A percentile compares a stretch with the other conserved stretches of the same genome.
Conservation (phyloP, 1,284 basidiomycete species). For the Ustilago trichophora region DNA sequence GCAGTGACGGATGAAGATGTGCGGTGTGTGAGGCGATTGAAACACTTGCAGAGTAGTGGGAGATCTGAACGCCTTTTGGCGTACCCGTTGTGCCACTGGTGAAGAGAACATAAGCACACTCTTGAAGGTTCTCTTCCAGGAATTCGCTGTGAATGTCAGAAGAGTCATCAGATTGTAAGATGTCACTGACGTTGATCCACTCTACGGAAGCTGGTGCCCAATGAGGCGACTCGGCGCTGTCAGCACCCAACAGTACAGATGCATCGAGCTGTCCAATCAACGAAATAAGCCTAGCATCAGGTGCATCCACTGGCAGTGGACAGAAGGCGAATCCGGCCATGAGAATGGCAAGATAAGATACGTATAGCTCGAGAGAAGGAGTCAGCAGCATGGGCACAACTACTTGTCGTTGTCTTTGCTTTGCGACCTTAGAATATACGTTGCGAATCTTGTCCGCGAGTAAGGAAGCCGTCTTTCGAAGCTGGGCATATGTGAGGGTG, state of each 20-base stretch:
- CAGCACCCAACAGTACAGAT: constrained; percentile 3
- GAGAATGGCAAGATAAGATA: constrained; percentile 15
- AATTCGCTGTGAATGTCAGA: no score
- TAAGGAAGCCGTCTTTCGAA: no score
- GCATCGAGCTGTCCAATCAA: constrained; percentile 6
- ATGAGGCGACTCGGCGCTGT: not conserved
- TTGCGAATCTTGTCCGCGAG: no score
- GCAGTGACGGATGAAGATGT: constrained; percentile 3
- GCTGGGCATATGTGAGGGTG: no score
- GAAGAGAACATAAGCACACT: constrained; percentile 18
- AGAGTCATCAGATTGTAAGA: no score
- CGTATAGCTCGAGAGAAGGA: constrained; percentile 17
- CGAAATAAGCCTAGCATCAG: not conserved
- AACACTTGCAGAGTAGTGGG: constrained; percentile 8
- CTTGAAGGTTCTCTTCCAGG: no score
- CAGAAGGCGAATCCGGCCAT: constrained; percentile 21
- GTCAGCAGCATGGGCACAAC: constrained; percentile 17
- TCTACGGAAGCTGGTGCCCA: no score
- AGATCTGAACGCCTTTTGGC: constrained; percentile 19
- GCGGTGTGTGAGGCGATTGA: constrained; percentile 20
- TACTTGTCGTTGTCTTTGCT: no score
- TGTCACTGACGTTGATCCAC: no score
- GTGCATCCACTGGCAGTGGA: constrained; percentile 14
- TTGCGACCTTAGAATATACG: no score
- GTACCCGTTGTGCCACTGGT: no score